A percentile compares a stretch with the other conserved stretches of the same genome.
Conservation (phyloP, 257 asterid species). For the Orobanche coerulescens region DNA sequence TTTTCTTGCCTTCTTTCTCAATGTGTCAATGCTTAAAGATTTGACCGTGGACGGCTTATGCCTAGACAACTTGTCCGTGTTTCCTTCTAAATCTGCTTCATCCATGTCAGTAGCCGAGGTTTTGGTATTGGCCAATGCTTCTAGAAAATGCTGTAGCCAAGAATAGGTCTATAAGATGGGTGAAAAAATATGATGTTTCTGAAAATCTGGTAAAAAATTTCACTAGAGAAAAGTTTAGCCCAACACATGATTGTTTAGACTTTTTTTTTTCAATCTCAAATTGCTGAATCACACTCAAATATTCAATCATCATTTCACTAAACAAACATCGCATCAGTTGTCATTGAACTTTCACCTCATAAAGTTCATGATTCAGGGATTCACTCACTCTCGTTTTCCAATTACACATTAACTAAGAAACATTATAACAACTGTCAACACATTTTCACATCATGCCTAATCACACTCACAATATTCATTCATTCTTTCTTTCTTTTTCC, state of each 20-base stretch:
- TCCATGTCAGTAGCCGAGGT: constrained; percentile 43
- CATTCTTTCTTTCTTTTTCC: background rate
- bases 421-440: background rate
- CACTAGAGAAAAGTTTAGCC: background rate
- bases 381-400: background rate
- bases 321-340: background rate
- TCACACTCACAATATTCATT: background rate
- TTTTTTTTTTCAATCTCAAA: too few relatives aligned
- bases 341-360: background rate
- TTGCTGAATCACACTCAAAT: background rate
- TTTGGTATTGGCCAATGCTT: constrained; percentile 35
- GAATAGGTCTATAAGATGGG: constrained; percentile 20
- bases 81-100: constrained; percentile 68
- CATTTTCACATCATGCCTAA: background rate
- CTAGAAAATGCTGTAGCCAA: constrained; percentile 32
- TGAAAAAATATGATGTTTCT: background rate
- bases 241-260: background rate
- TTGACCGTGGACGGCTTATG: constrained; percentile 32
- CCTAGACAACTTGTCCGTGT: constrained; percentile 57
- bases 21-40: constrained; percentile 28
- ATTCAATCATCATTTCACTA: background rate
- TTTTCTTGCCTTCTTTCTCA: constrained; percentile 34
- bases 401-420: background rate
- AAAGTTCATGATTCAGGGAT: background rate
- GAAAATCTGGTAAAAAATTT: constrained; percentile 12